phyloP scores from a whole-genome alignment of 2,329 filamentous ascomycete genomes.

The Bipolaris cookei region DNA sequence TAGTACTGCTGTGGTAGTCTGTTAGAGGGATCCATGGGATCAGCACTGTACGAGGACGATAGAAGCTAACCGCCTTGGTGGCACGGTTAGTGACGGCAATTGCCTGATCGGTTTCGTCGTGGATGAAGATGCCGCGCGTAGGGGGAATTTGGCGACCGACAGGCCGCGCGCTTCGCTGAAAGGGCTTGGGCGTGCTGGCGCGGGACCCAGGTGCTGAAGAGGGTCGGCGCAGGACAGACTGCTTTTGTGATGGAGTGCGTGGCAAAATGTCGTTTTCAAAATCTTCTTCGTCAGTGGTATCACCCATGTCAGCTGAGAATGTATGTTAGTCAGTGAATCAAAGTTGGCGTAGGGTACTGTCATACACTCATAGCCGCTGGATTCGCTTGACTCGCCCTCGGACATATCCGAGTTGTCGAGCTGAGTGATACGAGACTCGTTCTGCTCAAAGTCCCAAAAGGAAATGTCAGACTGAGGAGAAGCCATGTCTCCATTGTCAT shows the following conservation, averaged over 20 bases:
- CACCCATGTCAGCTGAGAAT: slow-evolving; percentile 62
- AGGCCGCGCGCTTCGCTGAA: slow-evolving; percentile 39
- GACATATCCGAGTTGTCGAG: slow-evolving; percentile 38
- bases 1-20: slow-evolving; percentile 47
- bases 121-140: slow-evolving; percentile 46
- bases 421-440: slow-evolving; percentile 50
- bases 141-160: slow-evolving; percentile 40
- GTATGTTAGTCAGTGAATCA: slow-evolving; percentile 53
- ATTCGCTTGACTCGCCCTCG: slow-evolving; percentile 54
- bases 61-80: slow-evolving; percentile 52
- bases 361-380: slow-evolving; percentile 67
- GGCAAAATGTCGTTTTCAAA: slow-evolving; percentile 56
- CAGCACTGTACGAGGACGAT: slow-evolving; percentile 44
- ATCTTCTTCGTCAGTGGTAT: slow-evolving; percentile 61
- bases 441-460: slow-evolving; percentile 68
- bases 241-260: slow-evolving; percentile 51
- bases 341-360: slow-evolving; percentile 29
- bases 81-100: slow-evolving; percentile 52
- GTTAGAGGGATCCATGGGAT: slow-evolving; percentile 39
- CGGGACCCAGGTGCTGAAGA: slow-evolving; percentile 53
- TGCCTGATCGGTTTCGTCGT: slow-evolving; percentile 45
- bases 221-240: slow-evolving; percentile 58
- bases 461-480: slow-evolving; percentile 53
- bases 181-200: slow-evolving; percentile 48
- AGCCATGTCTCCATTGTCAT: slow-evolving; percentile 56